Base-by-base conservation (phyloP, 768 basidiomycete species). In the Gloeopeniophorella convolvens region DNA sequence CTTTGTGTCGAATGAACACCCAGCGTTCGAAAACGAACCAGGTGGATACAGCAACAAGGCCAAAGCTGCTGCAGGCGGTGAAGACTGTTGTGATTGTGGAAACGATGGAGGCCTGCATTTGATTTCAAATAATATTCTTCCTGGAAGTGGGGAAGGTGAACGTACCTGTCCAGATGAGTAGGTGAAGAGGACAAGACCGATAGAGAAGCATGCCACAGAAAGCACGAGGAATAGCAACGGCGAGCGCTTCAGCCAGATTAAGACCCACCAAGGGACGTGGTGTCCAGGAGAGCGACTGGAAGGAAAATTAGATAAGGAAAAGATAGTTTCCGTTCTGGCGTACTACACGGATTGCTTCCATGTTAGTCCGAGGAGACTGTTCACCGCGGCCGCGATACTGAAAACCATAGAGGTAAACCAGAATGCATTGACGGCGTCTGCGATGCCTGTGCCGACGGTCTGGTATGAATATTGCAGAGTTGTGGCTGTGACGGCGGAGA, bases 341-440 rank as follows among this genome's bases (percentile, higher is more conserved):
- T 65, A 85, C 84, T 88, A 88, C 81, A 86, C 84, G 1, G 85
- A 83, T 61, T 85, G 83, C 61, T 83, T 84, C 85, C 85, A 88
- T 0, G 84, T 85, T 35, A 85, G 64, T 42, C 84, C 85, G 12
- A 88, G 70, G 15, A 86, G 67, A 63, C 79, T 82, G 65, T 86
- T 88, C 41, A 88, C 85, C n/a, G 85, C 83, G 5, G 85, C 82
- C n/a, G 76, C 83, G 51, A 86, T 86, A 56, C 82, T 83, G 68
- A 88, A 86, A 3, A 88, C 83, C 48, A 88, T 64, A 7, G 82
- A 85, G 2, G 77, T 74, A 58, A 86, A 85, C 84, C 85, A 88
- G 59, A 88, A 82, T 30, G 70, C 72, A 59, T 86, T 88, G 45
- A 86, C 84, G 1, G 77, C 72, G 53, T 77, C 72, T 2, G 74